Conservation (phyloP, 2,329 filamentous ascomycete genomes). For the Hysterium pulicare region DNA sequence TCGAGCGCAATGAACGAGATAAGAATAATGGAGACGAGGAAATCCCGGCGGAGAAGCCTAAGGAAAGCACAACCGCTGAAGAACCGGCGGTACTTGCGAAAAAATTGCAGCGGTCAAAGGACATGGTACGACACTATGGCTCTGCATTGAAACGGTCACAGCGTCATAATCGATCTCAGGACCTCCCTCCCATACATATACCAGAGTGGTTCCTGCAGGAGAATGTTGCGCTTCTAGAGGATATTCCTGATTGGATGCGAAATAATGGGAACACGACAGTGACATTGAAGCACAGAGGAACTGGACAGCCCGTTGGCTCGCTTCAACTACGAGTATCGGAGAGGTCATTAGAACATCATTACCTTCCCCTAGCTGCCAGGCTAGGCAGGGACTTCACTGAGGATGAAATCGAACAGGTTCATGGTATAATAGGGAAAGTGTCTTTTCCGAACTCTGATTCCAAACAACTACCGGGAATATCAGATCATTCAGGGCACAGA, state of each 20-base stretch:
- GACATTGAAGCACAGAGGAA: constrained; percentile 1
- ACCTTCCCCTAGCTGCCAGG: background rate
- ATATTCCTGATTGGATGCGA: constrained; percentile 6
- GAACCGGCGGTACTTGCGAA: constrained; percentile 33
- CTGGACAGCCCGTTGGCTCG: constrained; percentile 8
- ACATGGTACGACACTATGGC: constrained; percentile 31
- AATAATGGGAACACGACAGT: background rate
- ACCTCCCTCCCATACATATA: constrained; percentile 44
- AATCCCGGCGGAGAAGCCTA: constrained; percentile 15
- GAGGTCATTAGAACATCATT: constrained; percentile 3
- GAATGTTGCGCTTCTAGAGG: constrained; percentile 46
- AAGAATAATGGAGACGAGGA: constrained; percentile 13
- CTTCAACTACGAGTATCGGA: constrained; percentile 9
- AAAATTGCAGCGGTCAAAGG: constrained; percentile 34
- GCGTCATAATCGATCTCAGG: constrained; percentile 28
- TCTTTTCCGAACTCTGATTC: background rate
- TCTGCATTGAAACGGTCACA: constrained; percentile 33
- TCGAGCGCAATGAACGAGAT: constrained; percentile 22
- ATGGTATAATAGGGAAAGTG: background rate
- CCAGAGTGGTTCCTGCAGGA: constrained; percentile 56
- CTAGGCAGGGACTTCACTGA: background rate
- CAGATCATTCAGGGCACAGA: too few relatives aligned
- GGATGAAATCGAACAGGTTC: background rate
- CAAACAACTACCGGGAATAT: background rate
- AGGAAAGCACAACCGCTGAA: constrained; percentile 12